phyloP scores from a whole-genome alignment of 2,329 filamentous ascomycete genomes.

The Didymella pinodella region DNA sequence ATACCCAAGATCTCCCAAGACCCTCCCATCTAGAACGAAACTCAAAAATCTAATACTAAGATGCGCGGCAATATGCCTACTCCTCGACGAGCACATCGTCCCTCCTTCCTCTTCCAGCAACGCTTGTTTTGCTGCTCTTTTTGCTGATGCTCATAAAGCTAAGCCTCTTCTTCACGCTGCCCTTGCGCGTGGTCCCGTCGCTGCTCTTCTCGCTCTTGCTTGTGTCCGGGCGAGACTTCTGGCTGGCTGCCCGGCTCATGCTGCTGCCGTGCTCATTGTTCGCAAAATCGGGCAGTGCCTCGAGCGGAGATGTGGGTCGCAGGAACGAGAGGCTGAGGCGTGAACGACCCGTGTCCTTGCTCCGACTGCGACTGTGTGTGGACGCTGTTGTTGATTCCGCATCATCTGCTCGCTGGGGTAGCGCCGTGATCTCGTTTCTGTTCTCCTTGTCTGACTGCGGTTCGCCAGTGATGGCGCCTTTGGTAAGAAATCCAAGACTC shows the following conservation, averaged over 20 bases:
- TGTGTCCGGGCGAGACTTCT: conserved; percentile 38
- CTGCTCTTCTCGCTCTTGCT: conserved; percentile 53
- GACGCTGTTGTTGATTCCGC: conserved; percentile 32
- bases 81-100: conserved; percentile 47
- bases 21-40: not conserved
- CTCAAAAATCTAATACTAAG: not conserved
- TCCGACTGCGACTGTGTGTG: conserved; percentile 40
- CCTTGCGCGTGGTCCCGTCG: conserved; percentile 55
- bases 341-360: conserved; percentile 43
- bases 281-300: conserved; percentile 40
- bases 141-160: conserved; percentile 79
- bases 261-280: conserved; percentile 19
- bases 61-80: conserved; percentile 10
- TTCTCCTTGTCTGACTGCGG: conserved; percentile 31
- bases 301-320: conserved; percentile 40
- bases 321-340: conserved; percentile 44
- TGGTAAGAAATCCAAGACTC: conserved; percentile 50
- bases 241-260: conserved; percentile 25
- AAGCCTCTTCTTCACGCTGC: conserved; percentile 76
- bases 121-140: conserved; percentile 68
- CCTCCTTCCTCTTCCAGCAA: conserved; percentile 31
- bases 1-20: not conserved
- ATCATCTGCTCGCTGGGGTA: conserved; percentile 28
- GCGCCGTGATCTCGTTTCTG: conserved; percentile 18
- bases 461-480: conserved; percentile 43